phyloP scores from a whole-genome alignment of 164 flowering plant species.

The Magnolia sinica region DNA sequence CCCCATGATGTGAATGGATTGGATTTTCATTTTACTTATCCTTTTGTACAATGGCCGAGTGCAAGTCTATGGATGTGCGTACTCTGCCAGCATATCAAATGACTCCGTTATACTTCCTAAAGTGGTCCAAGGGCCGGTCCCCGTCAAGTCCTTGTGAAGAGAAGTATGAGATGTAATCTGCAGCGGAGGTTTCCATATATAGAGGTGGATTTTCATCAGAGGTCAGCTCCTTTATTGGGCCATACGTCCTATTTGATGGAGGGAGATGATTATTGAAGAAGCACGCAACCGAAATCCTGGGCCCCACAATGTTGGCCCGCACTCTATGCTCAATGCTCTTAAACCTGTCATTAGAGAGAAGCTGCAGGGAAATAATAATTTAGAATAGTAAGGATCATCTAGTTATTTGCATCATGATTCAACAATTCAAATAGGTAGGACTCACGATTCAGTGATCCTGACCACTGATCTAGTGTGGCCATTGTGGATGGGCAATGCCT shows the following conservation, averaged over 20 bases:
- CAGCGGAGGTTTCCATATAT: conserved; percentile 16
- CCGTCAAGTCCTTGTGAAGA: not conserved
- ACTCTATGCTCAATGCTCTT: conserved; percentile 34
- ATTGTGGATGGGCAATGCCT: too few relatives aligned
- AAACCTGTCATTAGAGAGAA: conserved; percentile 27
- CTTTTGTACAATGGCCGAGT: too few relatives aligned
- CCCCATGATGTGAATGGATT: too few relatives aligned
- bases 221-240: conserved; percentile 38
- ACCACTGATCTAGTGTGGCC: too few relatives aligned
- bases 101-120: not conserved
- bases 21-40: too few relatives aligned
- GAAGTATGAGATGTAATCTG: conserved; percentile 10
- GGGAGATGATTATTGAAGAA: conserved; percentile 17
- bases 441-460: too few relatives aligned
- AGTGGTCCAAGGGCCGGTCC: not conserved
- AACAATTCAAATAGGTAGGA: too few relatives aligned
- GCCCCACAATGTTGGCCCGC: conserved; percentile 17
- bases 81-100: too few relatives aligned
- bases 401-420: too few relatives aligned
- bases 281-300: conserved; percentile 31
- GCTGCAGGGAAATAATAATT: conserved; percentile 7
- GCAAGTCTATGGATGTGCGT: too few relatives aligned
- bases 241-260: conserved; percentile 10
- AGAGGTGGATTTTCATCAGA: conserved; percentile 28
- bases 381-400: too few relatives aligned